Conservation (phyloP, 2,329 filamentous ascomycete species). For the Neofusicoccum sp. region DNA sequence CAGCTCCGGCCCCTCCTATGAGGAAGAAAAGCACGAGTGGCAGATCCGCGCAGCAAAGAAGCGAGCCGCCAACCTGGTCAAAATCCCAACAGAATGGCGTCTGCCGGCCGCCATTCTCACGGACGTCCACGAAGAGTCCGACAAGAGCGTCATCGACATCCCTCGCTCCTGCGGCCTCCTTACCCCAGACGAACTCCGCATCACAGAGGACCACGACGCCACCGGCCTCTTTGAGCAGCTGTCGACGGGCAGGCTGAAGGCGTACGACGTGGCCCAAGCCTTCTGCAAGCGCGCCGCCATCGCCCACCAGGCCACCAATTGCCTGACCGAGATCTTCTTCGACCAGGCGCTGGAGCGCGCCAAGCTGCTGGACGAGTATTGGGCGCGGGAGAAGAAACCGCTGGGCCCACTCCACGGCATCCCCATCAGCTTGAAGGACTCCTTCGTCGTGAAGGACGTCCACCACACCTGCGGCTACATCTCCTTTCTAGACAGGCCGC, state of each 20-base stretch:
- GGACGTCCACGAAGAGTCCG: not conserved
- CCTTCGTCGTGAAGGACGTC: constrained; percentile 59
- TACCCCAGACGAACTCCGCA: constrained; percentile 30
- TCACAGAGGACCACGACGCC: constrained; percentile 39
- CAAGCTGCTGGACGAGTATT: constrained; percentile 37
- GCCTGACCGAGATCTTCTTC: constrained; percentile 46
- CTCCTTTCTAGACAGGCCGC: constrained; percentile 33
- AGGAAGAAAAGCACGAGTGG: constrained; percentile 25
- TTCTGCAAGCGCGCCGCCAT: constrained; percentile 55
- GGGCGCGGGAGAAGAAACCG: constrained; percentile 38
- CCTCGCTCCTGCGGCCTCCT: constrained; percentile 30
- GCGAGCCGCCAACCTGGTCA: constrained; percentile 25
- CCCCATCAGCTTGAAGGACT: constrained; percentile 42
- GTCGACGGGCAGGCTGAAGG: constrained; percentile 25
- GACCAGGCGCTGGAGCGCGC: constrained; percentile 41
- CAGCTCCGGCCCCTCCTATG: not conserved
- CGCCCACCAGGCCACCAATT: constrained; percentile 56
- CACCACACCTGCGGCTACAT: constrained; percentile 62
- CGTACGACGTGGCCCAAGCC: constrained; percentile 49
- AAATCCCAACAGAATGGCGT: constrained; percentile 25
- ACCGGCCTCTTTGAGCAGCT: constrained; percentile 32
- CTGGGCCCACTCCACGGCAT: constrained; percentile 53
- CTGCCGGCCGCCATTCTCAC: not conserved
- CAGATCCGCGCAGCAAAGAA: constrained; percentile 31
- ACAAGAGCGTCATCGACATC: constrained; percentile 7